Evolutionary conservation across 768 basidiomycete species (phyloP).

Genomic region (Lactarius hatsudake): DNA sequence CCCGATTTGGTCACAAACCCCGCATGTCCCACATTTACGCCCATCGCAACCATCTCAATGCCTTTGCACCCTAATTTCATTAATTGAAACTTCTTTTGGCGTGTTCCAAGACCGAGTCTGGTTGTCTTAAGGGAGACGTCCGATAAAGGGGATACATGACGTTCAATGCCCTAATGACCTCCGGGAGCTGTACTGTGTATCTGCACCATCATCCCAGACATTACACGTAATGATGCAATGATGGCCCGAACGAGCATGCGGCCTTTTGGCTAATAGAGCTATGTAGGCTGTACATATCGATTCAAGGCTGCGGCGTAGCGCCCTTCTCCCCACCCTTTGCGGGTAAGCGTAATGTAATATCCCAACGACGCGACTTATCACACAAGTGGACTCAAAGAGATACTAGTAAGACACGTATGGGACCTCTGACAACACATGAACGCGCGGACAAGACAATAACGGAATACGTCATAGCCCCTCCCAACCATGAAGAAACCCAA

Average conservation of each 20-base stretch:
- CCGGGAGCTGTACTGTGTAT: too few relatives aligned
- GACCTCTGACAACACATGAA: constrained; percentile 4
- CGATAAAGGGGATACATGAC: neutral
- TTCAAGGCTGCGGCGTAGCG: too few relatives aligned
- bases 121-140: neutral
- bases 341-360: neutral
- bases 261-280: constrained; percentile 9
- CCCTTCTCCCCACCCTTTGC: neutral
- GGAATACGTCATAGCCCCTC: constrained; percentile 7
- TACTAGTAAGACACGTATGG: constrained; percentile 3
- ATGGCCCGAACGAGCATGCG: neutral
- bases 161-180: neutral
- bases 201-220: neutral
- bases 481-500: constrained; percentile 7
- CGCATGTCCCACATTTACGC: neutral
- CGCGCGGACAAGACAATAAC: constrained; percentile 10
- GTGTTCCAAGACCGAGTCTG: neutral
- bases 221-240: neutral
- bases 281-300: neutral
- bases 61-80: neutral
- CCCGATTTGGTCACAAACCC: constrained; percentile 4
- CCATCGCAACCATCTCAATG: too few relatives aligned
- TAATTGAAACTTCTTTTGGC: neutral
- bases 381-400: constrained; percentile 1
- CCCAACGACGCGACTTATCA: neutral